These are phyloP conservation scores for Diutina ranongensis DNA, from an alignment of 1,139 yeast genomes.

Conservation along the genomic window DNA sequence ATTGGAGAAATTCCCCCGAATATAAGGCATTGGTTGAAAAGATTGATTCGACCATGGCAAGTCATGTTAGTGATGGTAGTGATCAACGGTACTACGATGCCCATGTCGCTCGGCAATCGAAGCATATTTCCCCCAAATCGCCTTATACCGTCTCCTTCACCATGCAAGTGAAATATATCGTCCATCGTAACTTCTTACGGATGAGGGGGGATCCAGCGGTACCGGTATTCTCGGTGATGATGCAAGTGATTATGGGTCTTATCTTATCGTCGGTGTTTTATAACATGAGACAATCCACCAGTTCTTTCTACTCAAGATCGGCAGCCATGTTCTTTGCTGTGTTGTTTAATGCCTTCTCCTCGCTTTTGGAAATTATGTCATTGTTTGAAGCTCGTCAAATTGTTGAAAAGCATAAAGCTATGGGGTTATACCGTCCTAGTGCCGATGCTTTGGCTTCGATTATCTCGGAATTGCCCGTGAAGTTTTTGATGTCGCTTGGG, in stretches of 20 bases:
- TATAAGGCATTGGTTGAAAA: constrained; percentile 8
- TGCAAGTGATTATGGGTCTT: constrained; percentile 12
- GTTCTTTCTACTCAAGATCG: constrained; percentile 25
- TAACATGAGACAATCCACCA: constrained; percentile 10
- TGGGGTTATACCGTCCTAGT: constrained; percentile 66
- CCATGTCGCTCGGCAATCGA: constrained; percentile 12
- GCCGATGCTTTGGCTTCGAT: constrained; percentile 68
- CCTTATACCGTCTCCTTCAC: constrained; percentile 12
- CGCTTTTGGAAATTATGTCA: constrained; percentile 61
- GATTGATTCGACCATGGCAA: constrained; percentile 15
- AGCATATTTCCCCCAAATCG: constrained; percentile 8
- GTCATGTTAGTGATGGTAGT: constrained; percentile 26
- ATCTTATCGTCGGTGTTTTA: constrained; percentile 12
- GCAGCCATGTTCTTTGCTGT: constrained; percentile 71
- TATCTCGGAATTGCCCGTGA: constrained; percentile 56
- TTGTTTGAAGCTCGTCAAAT: constrained; percentile 67
- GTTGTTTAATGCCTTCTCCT: constrained; percentile 65
- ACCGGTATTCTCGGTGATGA: constrained; percentile 10
- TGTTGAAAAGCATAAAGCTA: constrained; percentile 69
- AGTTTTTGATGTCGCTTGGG: constrained; percentile 38
- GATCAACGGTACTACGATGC: constrained; percentile 10
- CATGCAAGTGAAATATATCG: constrained; percentile 11
- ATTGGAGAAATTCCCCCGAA: constrained; percentile 12
- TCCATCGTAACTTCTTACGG: constrained; percentile 10
- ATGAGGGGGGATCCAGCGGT: constrained; percentile 12